Conservation (phyloP, 257 asterid genomes). For the Vinca minor region DNA sequence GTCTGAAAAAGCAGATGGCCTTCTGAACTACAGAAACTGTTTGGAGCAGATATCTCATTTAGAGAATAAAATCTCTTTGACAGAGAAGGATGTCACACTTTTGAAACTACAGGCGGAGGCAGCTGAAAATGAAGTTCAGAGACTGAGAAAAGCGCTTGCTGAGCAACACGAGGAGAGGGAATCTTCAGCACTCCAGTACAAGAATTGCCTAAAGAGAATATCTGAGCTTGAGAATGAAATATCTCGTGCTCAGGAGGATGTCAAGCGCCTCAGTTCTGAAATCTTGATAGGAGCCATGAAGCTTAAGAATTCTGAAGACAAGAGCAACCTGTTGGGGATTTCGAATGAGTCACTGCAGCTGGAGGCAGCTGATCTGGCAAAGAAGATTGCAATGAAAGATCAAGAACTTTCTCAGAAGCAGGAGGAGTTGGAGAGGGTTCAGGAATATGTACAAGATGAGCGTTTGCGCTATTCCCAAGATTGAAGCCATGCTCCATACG, state of each 20-base stretch:
- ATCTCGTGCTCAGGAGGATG: slow-evolving; percentile 42
- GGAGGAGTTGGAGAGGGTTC: slow-evolving; percentile 66
- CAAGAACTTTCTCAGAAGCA: slow-evolving; percentile 61
- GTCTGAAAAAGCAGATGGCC: slow-evolving; percentile 44
- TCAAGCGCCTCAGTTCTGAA: slow-evolving; percentile 48
- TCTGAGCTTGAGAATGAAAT: slow-evolving; percentile 54
- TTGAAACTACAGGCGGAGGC: slow-evolving; percentile 46
- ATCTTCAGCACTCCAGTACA: slow-evolving; percentile 47
- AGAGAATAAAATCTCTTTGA: slow-evolving; percentile 37
- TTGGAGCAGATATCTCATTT: slow-evolving; percentile 45
- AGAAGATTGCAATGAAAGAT: slow-evolving; percentile 64
- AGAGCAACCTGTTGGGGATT: slow-evolving; percentile 41
- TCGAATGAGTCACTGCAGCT: slow-evolving; percentile 51
- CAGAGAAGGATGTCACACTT: slow-evolving; percentile 36
- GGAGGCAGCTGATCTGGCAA: slow-evolving; percentile 66
- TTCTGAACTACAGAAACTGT: slow-evolving; percentile 33
- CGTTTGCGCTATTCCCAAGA: slow-evolving; percentile 34
- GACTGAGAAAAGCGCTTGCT: slow-evolving; percentile 41
- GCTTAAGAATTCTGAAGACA: slow-evolving; percentile 50
- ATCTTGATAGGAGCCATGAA: slow-evolving; percentile 35
- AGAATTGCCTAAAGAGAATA: slow-evolving; percentile 53
- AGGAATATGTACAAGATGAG: slow-evolving; percentile 49
- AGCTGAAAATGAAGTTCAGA: slow-evolving; percentile 54
- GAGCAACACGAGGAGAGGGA: slow-evolving; percentile 58
- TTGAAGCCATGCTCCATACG: slow-evolving; percentile 53